Evolutionary conservation across 192 early-diverging fungal genomes (phyloP).

Genomic region (Coemansia sp.): DNA sequence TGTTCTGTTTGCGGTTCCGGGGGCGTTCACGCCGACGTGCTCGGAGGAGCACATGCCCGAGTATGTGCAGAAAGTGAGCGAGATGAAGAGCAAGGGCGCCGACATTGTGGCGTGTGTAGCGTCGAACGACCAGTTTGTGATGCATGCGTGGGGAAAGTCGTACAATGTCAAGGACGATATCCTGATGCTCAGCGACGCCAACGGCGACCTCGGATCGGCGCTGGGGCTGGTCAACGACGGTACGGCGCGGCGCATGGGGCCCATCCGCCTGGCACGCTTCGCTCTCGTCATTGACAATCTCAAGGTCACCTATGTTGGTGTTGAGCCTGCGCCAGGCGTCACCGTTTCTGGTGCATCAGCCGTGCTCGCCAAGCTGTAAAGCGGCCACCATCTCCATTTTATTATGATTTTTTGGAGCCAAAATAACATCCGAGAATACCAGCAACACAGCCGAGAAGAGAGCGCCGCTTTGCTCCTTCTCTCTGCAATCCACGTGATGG

Average conservation of each 20-base stretch:
- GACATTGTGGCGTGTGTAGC: constrained; percentile 69
- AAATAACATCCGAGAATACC: too few species aligned
- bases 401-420: neutral
- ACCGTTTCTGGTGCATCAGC: constrained; percentile 59
- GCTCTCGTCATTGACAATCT: constrained; percentile 73
- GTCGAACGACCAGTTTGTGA: constrained; percentile 60
- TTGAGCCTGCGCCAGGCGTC: constrained; percentile 62
- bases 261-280: constrained; percentile 67
- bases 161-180: constrained; percentile 50
- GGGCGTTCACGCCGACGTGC: constrained; percentile 70
- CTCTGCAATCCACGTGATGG: neutral
- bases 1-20: constrained; percentile 64
- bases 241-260: constrained; percentile 64
- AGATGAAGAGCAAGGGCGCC: constrained; percentile 69
- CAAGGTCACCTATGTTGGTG: constrained; percentile 71
- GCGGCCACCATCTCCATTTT: too few species aligned
- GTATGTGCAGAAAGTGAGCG: constrained; percentile 55
- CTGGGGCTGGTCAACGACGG: constrained; percentile 66
- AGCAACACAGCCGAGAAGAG: too few species aligned
- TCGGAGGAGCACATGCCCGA: constrained; percentile 67
- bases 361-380: constrained; percentile 62
- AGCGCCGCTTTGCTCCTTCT: too few species aligned
- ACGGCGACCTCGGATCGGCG: constrained; percentile 64
- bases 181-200: constrained; percentile 75
- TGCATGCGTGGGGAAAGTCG: constrained; percentile 59